Conservation (phyloP, 805 yeast species). For the Nakazawaea peltata region DNA sequence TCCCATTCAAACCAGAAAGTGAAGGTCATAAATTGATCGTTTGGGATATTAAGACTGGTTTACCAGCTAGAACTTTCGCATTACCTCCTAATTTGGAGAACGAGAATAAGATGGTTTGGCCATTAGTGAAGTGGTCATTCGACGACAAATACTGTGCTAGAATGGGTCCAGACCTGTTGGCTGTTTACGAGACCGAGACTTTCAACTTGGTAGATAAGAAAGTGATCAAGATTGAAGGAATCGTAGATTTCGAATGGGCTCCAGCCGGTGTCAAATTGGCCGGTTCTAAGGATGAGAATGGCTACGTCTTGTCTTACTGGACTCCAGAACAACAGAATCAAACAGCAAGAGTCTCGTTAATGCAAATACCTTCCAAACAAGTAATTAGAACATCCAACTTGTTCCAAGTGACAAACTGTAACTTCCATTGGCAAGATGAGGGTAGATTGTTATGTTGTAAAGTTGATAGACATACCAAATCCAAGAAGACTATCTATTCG, state of each 20-base stretch:
- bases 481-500: constrained; percentile 85
- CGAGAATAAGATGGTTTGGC: constrained; percentile 80
- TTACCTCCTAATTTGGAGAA: constrained; percentile 66
- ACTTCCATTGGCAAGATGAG: constrained; percentile 89
- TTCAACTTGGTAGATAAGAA: constrained; percentile 85
- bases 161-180: constrained; percentile 86
- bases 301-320: constrained; percentile 84
- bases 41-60: constrained; percentile 84
- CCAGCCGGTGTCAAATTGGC: constrained; percentile 76
- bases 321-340: constrained; percentile 88
- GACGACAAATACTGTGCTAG: constrained; percentile 94
- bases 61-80: constrained; percentile 85
- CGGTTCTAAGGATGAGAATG: constrained; percentile 40
- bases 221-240: constrained; percentile 72
- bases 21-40: constrained; percentile 91
- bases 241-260: constrained; percentile 90
- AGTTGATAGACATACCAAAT: constrained; percentile 95
- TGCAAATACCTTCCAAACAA: constrained; percentile 79
- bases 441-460: constrained; percentile 82
- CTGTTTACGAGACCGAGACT: constrained; percentile 73
- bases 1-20: constrained; percentile 80
- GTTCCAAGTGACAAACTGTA: constrained; percentile 89
- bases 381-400: constrained; percentile 85
- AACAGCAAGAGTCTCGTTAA: constrained; percentile 87
- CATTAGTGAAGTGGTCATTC: constrained; percentile 90